phyloP scores from a whole-genome alignment of 1,139 yeast genomes.

The Sugiyamaella pinicola region DNA sequence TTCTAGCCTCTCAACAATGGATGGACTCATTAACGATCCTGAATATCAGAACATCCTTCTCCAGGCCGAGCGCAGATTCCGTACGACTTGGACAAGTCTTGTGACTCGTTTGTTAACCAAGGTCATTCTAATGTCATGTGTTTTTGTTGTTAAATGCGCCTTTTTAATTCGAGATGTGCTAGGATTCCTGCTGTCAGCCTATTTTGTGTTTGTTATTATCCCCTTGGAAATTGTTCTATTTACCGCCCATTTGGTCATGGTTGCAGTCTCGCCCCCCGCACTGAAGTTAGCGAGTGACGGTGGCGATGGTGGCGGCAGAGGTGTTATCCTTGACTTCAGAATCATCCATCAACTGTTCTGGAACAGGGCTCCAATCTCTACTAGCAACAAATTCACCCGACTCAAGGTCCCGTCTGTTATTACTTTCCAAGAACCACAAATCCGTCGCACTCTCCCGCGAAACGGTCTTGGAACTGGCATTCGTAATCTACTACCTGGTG shows the following conservation, averaged over 20 bases:
- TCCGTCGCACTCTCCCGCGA: not conserved
- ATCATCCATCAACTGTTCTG: slow-evolving; percentile 32
- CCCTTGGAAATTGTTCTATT: slow-evolving; percentile 32
- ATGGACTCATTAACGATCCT: slow-evolving; percentile 21
- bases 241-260: slow-evolving; percentile 23
- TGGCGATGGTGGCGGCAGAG: not conserved
- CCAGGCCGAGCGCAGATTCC: slow-evolving; percentile 28
- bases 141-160: slow-evolving; percentile 26
- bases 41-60: slow-evolving; percentile 30
- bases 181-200: slow-evolving; percentile 21
- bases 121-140: slow-evolving; percentile 22
- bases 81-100: slow-evolving; percentile 26
- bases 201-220: slow-evolving; percentile 25
- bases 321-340: slow-evolving; percentile 24
- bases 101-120: slow-evolving; percentile 12
- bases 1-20: not conserved
- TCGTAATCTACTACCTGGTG: slow-evolving; percentile 3
- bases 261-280: not conserved
- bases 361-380: slow-evolving; percentile 29
- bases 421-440: not conserved
- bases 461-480: not conserved
- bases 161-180: slow-evolving; percentile 30
- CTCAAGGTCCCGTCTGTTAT: slow-evolving; percentile 25
- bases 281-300: not conserved
- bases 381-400: slow-evolving; percentile 24